Evolutionary conservation across 768 basidiomycete genomes (phyloP).

Genomic region (Tylopilus plumbeoviolaceoides): DNA sequence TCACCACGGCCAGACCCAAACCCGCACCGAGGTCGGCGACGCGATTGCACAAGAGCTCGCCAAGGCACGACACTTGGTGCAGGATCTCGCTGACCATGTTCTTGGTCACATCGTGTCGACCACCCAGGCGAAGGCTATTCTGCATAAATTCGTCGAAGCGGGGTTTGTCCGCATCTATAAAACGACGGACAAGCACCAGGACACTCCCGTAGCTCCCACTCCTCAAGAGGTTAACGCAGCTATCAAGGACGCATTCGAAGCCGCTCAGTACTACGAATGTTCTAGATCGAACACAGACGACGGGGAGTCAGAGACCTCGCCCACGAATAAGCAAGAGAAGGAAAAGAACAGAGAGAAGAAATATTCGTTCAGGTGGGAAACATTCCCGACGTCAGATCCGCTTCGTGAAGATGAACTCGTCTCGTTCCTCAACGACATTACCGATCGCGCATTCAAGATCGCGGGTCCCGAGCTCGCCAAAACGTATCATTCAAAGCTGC

Average conservation of each 20-base stretch:
- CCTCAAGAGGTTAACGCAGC: neutral
- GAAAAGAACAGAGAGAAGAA: neutral
- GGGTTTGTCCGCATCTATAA: neutral
- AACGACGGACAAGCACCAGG: neutral
- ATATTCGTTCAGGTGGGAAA: constrained; percentile 2
- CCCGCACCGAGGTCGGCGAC: neutral
- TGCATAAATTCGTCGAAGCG: neutral
- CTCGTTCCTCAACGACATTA: constrained; percentile 11
- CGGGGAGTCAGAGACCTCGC: neutral
- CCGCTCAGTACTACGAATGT: neutral
- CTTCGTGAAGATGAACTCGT: constrained; percentile 5
- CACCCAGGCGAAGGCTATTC: neutral
- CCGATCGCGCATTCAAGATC: constrained; percentile 2
- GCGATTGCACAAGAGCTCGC: constrained; percentile 7
- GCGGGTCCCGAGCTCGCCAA: neutral
- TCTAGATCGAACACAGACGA: no score
- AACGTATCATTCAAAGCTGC: neutral
- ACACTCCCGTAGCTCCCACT: neutral
- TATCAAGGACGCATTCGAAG: constrained; percentile 5
- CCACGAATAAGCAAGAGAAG: neutral
- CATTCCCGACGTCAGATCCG: neutral
- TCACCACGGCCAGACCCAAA: constrained; percentile 2
- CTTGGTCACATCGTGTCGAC: neutral
- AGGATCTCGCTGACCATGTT: constrained; percentile 14
- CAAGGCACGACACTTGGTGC: constrained; percentile 1